Evolutionary conservation across 306 rosid genomes (phyloP), one percentile per base, ranked within the genome.

Genomic region (Psophocarpus tetragonolobus): DNA sequence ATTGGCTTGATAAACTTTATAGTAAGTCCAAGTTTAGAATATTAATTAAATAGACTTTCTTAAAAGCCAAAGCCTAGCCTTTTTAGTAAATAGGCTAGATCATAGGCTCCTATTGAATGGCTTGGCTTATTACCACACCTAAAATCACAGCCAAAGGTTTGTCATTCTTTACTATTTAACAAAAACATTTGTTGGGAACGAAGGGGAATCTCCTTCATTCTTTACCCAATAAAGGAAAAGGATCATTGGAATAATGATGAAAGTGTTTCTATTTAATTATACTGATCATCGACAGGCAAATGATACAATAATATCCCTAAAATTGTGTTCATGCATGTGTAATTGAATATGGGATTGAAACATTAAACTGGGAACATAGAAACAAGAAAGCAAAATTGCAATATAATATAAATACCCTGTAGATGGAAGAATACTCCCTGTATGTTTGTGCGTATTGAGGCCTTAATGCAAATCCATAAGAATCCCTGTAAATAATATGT

Each of bases 401-500:
- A 53, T 8, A 60, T 60, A 58, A 42, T 17, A 42, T 17, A 60
- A 17, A 65, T 85, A 95, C 98, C 98, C 84, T 85, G 91, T 90
- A 95, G 76, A 95, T 92, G 35, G 30, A 42, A 64, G 89, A 80
- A 64, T 91, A 88, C 81, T 92, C 87, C 71, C 82, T 85, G 74
- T 92, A 95, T 87, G 82, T 87, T 82, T 95, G 97, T 21, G 85
- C 70, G 79, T 87, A 86, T 77, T 95, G 98, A 82, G 98, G 96
- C 84, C 98, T 95, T 85, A 95, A 80, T 80, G 97, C 96, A 87
- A 95, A 95, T 74, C 97, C 98, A 81, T 91, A 92, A 42, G 90
- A 82, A 74, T 95, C 98, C 85, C 97, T 95, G 90, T 56, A 62
- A 47, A 61, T 45, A 74, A 58, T 57, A 45, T 12, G 5, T 24